phyloP scores from a whole-genome alignment of 257 asterid species.

The Thymus mandschuricus region DNA sequence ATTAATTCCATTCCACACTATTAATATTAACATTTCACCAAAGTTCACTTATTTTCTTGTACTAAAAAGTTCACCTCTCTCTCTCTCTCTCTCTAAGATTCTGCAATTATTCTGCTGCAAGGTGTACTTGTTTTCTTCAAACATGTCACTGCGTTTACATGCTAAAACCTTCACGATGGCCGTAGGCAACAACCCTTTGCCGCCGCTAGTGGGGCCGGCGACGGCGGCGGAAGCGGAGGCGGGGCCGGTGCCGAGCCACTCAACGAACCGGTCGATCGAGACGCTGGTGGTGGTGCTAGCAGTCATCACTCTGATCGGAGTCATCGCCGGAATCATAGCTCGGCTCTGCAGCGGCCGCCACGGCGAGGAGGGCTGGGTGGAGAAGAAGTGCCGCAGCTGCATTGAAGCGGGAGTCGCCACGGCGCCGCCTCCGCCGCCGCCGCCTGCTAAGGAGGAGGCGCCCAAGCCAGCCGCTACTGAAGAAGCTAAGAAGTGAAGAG shows the following conservation, averaged over 20 bases:
- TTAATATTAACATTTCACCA: constrained; percentile 12
- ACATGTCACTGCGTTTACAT: constrained; percentile 7
- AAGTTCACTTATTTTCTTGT: constrained; percentile 14
- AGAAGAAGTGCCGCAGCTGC: constrained; percentile 76
- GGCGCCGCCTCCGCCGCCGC: constrained; percentile 28
- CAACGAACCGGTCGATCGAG: constrained; percentile 69
- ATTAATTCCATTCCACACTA: background rate
- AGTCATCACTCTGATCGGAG: constrained; percentile 71
- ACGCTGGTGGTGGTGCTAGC: constrained; percentile 85
- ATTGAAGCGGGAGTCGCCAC: constrained; percentile 62
- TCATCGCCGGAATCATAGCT: constrained; percentile 71
- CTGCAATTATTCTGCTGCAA: background rate
- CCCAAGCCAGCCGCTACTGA: constrained; percentile 37
- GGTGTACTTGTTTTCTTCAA: background rate
- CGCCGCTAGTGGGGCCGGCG: constrained; percentile 60
- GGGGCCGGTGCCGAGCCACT: constrained; percentile 36
- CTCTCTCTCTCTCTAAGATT: background rate
- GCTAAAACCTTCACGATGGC: constrained; percentile 26
- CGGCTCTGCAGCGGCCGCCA: constrained; percentile 84
- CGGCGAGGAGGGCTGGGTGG: constrained; percentile 86
- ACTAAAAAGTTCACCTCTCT: constrained; percentile 10
- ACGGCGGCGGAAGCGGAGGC: constrained; percentile 30
- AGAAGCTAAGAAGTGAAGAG: constrained; percentile 46
- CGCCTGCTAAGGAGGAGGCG: constrained; percentile 42
- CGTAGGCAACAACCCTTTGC: constrained; percentile 46